Conservation (phyloP, 2,329 filamentous ascomycete species). For the Cyanodermella asteris region DNA sequence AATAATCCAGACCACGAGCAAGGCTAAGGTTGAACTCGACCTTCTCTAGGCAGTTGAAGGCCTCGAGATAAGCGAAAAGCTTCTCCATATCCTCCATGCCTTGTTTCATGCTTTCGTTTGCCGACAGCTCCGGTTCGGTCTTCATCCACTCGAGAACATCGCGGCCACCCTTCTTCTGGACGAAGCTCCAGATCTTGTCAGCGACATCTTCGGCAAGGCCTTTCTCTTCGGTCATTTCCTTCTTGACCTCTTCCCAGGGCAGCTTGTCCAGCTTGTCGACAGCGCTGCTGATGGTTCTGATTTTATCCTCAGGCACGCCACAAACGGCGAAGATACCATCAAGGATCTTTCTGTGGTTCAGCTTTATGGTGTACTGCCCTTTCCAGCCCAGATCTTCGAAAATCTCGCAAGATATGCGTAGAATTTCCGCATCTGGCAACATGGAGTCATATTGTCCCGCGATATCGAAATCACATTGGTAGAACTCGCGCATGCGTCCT, state of each 20-base stretch:
- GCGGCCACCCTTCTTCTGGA: conserved; percentile 51
- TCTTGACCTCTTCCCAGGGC: conserved; percentile 72
- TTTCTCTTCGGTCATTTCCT: conserved; percentile 87
- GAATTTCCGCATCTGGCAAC: conserved; percentile 77
- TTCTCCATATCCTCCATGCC: conserved; percentile 64
- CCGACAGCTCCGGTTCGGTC: conserved; percentile 42
- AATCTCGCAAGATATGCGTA: conserved; percentile 66
- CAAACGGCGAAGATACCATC: conserved; percentile 84
- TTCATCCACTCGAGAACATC: conserved; percentile 53
- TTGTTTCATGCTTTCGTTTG: conserved; percentile 53
- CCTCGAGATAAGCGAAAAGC: conserved; percentile 62
- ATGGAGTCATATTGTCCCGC: conserved; percentile 73
- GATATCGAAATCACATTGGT: conserved; percentile 94
- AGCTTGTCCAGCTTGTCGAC: conserved; percentile 93
- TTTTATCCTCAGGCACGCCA: conserved; percentile 69
- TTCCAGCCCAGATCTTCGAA: conserved; percentile 57
- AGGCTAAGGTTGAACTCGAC: conserved; percentile 81
- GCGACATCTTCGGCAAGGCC: conserved; percentile 55
- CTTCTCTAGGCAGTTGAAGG: conserved; percentile 47
- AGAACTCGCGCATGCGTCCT: conserved; percentile 86
- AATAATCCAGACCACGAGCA: conserved; percentile 80
- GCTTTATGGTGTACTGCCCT: conserved; percentile 62
- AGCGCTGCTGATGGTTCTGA: conserved; percentile 71
- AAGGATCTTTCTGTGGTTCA: conserved; percentile 86
- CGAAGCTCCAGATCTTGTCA: conserved; percentile 70